These are phyloP conservation scores for Bolboschoenoplectus hybrid DNA, from an alignment of 202 grass and related monocot species.

Conservation along the genomic window DNA sequence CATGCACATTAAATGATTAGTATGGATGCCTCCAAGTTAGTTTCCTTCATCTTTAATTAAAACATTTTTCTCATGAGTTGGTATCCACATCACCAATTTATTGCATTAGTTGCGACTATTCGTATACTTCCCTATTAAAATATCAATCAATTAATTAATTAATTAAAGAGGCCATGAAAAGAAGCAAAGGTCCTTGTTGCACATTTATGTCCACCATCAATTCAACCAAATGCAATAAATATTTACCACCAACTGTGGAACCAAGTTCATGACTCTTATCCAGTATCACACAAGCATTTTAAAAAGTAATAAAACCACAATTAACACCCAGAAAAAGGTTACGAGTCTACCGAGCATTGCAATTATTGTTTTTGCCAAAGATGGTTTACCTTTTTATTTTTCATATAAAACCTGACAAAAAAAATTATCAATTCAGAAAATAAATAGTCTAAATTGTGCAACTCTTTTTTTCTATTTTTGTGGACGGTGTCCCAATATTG, in stretches of 20 bases:
- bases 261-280: constrained; percentile 5
- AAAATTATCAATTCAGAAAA: neutral
- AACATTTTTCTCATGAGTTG: constrained; percentile 7
- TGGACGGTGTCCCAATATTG: neutral
- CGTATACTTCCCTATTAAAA: constrained; percentile 4
- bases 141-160: neutral
- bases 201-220: constrained; percentile 36
- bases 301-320: constrained; percentile 4
- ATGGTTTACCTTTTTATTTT: neutral
- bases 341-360: neutral
- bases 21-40: constrained; percentile 28
- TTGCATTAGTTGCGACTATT: constrained; percentile 37
- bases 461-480: neutral
- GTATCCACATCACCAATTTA: constrained; percentile 26
- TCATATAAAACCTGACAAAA: neutral
- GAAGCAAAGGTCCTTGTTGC: constrained; percentile 29
- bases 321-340: constrained; percentile 19
- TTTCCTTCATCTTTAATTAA: constrained; percentile 21
- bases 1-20: constrained; percentile 6
- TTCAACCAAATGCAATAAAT: constrained; percentile 41
- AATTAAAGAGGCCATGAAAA: constrained; percentile 37
- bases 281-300: neutral
- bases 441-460: neutral
- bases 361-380: neutral
- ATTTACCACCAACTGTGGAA: constrained; percentile 30